Evolutionary conservation across 306 rosid genomes (phyloP).

Genomic region (Gillenia trifoliata): DNA sequence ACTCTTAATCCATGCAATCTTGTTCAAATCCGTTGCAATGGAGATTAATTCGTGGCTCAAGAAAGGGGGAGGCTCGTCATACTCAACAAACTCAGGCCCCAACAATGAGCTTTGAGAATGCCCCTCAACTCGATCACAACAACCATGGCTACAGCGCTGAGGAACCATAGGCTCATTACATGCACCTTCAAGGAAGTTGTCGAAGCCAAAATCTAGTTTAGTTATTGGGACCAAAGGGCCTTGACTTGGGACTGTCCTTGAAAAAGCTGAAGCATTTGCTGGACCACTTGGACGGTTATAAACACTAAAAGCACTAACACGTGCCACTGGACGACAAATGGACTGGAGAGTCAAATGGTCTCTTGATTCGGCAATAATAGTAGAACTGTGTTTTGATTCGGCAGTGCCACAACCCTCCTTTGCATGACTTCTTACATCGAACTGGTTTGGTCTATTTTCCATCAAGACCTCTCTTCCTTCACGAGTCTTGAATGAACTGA

Average conservation of each 20-base stretch:
- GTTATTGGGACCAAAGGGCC: conserved; percentile 45
- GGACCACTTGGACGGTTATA: conserved; percentile 38
- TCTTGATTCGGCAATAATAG: conserved; percentile 14
- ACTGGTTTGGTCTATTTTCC: conserved; percentile 21
- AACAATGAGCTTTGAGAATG: conserved; percentile 37
- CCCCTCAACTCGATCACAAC: conserved; percentile 32
- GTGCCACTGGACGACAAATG: conserved; percentile 46
- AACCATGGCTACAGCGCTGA: conserved; percentile 53
- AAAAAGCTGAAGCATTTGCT: conserved; percentile 15
- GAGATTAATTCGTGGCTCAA: conserved; percentile 59
- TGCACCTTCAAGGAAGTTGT: conserved; percentile 37
- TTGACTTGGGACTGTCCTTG: conserved; percentile 32
- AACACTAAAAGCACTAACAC: conserved; percentile 54
- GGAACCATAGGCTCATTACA: conserved; percentile 51
- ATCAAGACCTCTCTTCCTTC: conserved; percentile 30
- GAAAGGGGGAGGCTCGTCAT: conserved; percentile 47
- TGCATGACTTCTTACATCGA: conserved; percentile 20
- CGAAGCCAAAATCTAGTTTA: conserved; percentile 29
- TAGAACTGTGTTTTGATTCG: conserved; percentile 23
- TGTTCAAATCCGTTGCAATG: conserved; percentile 60
- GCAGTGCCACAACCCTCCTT: conserved; percentile 16
- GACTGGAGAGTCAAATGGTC: conserved; percentile 25
- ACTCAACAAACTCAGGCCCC: conserved; percentile 74
- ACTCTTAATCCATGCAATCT: conserved; percentile 72
- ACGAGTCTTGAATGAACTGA: conserved; percentile 28